Base-by-base conservation (phyloP, 805 yeast species). In the Metschnikowia chrysomelidarum region DNA sequence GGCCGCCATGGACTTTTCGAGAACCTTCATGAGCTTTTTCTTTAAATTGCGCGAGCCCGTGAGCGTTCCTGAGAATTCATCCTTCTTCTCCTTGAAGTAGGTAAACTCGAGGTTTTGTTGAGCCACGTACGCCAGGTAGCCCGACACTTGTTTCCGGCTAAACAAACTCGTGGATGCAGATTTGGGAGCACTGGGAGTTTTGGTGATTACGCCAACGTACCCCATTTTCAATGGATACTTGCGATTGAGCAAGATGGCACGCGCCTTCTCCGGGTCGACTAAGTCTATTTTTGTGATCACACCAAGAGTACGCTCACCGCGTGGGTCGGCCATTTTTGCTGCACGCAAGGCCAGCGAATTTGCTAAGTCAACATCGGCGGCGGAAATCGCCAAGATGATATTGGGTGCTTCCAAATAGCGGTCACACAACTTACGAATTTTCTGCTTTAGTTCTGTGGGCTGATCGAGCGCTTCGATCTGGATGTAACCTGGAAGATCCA, bases 281-380 rank as follows among this genome's bases (percentile, higher is more conserved):
- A 93, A 70, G 61, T 93, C 99, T 58, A 94, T 60, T 56, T 93
- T 93, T 3, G 98, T 93, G 34, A 93, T 79, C 7, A 93, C 98
- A 34, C 99, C 99, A 43, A 93, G 83, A 0, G 98, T 93, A 57
- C 99, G 75, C 54, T 87, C 91, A 30, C 99, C 98, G 30, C 78
- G 71, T 12, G 98, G 98, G 58, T 93, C 99, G 0, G 93, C 89
- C 11, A 70, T 42, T 46, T 89, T 82, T 5, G 96, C 83, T 0
- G 98, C 97, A 38, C 95, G 70, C 40, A 93, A 73, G 0, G 98
- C 98, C 1, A 96, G 77, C 20, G 97, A 87, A 59, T 93, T 93
- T 0, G 98, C 98, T 51, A 93, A 68, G 67, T 93, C 99, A 2
- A 93, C 99, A 61, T 93, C 98, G 0, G 98, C 98, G 0, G 98